phyloP scores from a whole-genome alignment of 2,329 filamentous ascomycete species.

The Lachnellula hyalina region DNA sequence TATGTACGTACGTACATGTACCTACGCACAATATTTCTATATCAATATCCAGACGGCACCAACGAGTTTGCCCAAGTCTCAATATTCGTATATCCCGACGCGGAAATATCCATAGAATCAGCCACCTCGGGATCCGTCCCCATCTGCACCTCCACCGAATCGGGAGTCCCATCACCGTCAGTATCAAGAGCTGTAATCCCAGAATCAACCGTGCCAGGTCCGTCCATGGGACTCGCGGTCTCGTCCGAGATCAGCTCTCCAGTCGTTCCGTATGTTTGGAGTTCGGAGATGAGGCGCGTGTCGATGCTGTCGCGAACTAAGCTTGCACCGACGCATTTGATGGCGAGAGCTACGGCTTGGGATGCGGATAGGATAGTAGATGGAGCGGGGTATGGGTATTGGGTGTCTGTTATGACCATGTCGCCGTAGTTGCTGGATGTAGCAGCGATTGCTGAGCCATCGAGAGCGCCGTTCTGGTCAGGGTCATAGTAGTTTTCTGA shows the following conservation, averaged over 20 bases:
- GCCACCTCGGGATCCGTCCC: slow-evolving; percentile 4
- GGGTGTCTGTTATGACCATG: not conserved
- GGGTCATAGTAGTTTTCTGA: not conserved
- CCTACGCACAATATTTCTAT: not conserved
- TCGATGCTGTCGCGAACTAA: not conserved
- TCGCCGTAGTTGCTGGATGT: not conserved
- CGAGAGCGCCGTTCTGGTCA: not conserved
- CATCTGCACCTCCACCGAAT: not conserved
- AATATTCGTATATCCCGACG: slow-evolving; percentile 1
- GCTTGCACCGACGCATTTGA: not conserved
- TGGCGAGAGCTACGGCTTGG: not conserved
- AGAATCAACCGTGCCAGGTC: not conserved
- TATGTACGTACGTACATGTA: no score
- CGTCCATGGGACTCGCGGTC: not conserved
- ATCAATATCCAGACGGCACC: not conserved
- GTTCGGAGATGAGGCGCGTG: not conserved
- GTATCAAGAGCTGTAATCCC: not conserved
- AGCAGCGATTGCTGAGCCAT: not conserved
- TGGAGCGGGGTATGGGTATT: not conserved
- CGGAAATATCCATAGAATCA: slow-evolving; percentile 1
- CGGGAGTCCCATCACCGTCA: slow-evolving; percentile 1
- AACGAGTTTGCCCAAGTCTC: slow-evolving; percentile 5
- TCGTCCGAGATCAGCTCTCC: slow-evolving; percentile 1
- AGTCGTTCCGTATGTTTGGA: not conserved
- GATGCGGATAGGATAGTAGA: not conserved